A percentile compares a stretch with the other conserved stretches of the same genome.
Conservation (phyloP, 73 alveolate species). For the Stentor coeruleus region DNA sequence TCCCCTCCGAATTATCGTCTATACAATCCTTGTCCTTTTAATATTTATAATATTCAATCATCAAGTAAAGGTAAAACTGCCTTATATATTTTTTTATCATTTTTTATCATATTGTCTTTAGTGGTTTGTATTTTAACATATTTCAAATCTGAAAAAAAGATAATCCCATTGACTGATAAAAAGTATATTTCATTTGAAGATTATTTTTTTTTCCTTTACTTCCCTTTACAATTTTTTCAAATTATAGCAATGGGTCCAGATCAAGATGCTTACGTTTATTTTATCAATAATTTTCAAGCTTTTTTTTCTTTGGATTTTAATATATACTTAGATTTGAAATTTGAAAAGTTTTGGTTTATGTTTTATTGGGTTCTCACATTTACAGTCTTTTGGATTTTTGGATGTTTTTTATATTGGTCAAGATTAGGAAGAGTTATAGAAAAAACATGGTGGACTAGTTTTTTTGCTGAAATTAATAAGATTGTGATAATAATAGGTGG, state of each 20-base stretch:
- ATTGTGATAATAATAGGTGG: not conserved
- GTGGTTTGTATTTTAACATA: not conserved
- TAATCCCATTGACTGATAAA: too few relatives aligned
- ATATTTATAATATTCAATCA: not conserved
- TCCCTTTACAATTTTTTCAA: not conserved
- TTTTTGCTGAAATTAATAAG: not conserved
- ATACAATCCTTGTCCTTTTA: not conserved
- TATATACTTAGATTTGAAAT: not conserved
- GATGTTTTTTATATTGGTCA: not conserved
- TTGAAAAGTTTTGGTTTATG: not conserved
- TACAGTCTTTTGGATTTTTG: not conserved
- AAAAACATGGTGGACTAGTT: not conserved
- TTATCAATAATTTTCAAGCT: too few relatives aligned
- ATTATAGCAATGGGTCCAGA: not conserved
- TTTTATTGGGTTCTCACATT: not conserved
- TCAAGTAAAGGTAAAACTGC: not conserved
- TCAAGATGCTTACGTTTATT: not conserved
- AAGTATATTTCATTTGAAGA: not conserved
- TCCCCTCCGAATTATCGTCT: not conserved
- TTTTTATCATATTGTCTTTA: not conserved
- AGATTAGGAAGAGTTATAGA: not conserved
- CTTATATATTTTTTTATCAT: too few relatives aligned
- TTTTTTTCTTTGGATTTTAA: not conserved
- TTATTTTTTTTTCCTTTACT: too few relatives aligned
- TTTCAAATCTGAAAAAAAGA: not conserved